Evolutionary conservation across 2,329 filamentous ascomycete genomes (phyloP).

Genomic region (Alternaria sp.): DNA sequence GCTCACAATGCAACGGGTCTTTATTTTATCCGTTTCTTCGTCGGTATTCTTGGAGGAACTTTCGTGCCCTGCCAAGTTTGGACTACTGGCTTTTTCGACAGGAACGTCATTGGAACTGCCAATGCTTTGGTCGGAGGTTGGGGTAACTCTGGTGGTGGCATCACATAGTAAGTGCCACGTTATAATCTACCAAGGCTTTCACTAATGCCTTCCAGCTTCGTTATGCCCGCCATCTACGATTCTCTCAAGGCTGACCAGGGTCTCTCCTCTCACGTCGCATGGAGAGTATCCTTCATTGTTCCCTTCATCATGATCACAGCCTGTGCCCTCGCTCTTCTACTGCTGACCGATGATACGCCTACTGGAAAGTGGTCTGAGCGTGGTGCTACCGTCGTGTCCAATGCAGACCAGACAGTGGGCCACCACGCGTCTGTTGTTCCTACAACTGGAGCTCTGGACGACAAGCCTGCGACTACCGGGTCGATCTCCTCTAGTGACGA

Average conservation of each 20-base stretch:
- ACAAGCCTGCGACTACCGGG: slow-evolving; percentile 44
- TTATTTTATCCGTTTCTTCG: slow-evolving; percentile 79
- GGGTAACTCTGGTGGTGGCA: slow-evolving; percentile 87
- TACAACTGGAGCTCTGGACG: slow-evolving; percentile 60
- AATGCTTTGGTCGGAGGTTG: slow-evolving; percentile 86
- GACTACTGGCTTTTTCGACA: slow-evolving; percentile 93
- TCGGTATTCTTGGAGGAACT: slow-evolving; percentile 78
- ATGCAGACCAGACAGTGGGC: slow-evolving; percentile 55
- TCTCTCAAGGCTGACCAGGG: slow-evolving; percentile 69
- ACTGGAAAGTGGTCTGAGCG: slow-evolving; percentile 83
- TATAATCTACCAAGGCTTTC: neutral
- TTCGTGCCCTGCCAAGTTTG: slow-evolving; percentile 92
- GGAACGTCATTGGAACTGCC: slow-evolving; percentile 87
- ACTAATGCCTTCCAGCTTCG: slow-evolving; percentile 61
- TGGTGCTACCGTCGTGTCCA: slow-evolving; percentile 64
- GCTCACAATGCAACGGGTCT: slow-evolving; percentile 73
- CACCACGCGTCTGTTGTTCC: slow-evolving; percentile 60
- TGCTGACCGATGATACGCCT: slow-evolving; percentile 82
- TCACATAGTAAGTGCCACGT: slow-evolving; percentile 70
- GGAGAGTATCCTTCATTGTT: slow-evolving; percentile 85
- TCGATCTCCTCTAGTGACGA: slow-evolving; percentile 52
- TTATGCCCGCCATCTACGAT: slow-evolving; percentile 90
- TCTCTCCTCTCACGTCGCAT: slow-evolving; percentile 73
- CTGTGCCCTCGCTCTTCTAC: slow-evolving; percentile 72
- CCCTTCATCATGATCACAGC: slow-evolving; percentile 78